Conservation (phyloP, 306 rosid genomes). For the Ziziphus jujuba region DNA sequence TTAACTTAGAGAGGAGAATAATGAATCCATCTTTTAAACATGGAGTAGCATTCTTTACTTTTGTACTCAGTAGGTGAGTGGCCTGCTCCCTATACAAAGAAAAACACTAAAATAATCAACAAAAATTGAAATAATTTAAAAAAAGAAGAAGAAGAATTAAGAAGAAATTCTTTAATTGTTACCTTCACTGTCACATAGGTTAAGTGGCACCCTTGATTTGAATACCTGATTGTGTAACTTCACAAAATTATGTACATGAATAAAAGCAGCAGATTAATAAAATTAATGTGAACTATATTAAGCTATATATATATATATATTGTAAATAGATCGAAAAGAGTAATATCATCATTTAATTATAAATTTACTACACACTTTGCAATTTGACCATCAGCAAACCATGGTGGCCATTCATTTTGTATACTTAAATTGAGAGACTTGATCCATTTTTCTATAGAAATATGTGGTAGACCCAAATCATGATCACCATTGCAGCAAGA, state of each 20-base stretch:
- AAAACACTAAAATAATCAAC: too few relatives aligned
- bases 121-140: too few relatives aligned
- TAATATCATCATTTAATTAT: too few relatives aligned
- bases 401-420: neutral
- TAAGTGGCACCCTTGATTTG: neutral
- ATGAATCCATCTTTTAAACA: neutral
- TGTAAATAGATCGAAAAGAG: too few relatives aligned
- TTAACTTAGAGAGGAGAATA: neutral
- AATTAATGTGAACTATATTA: too few relatives aligned
- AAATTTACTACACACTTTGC: too few relatives aligned
- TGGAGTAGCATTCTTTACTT: neutral
- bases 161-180: too few relatives aligned
- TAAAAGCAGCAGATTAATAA: too few relatives aligned
- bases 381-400: neutral
- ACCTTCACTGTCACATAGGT: neutral
- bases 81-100: neutral
- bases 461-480: neutral
- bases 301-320: too few relatives aligned
- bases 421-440: neutral
- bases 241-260: neutral
- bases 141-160: too few relatives aligned
- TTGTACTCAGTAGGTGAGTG: neutral
- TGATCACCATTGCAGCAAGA: neutral
- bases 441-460: neutral
- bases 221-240: neutral